These are phyloP conservation scores for Sarocladium kiliense DNA, from an alignment of 2,329 filamentous ascomycete species.

Conservation along the genomic window DNA sequence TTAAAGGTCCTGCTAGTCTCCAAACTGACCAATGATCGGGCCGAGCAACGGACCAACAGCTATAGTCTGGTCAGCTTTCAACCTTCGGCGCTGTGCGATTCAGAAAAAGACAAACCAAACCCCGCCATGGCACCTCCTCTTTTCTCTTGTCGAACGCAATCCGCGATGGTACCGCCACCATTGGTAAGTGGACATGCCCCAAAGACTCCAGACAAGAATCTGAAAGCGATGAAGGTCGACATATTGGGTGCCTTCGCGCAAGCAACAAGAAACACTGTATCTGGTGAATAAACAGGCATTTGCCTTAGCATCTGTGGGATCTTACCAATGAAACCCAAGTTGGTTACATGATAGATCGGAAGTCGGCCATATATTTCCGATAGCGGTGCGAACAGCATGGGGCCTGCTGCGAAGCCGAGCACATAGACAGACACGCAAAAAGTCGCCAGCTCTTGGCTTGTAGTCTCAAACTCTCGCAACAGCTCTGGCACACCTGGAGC, in stretches of 20 bases:
- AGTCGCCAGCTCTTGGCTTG: constrained; percentile 46
- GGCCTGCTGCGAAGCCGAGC: constrained; percentile 56
- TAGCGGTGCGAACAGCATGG: constrained; percentile 52
- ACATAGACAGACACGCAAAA: constrained; percentile 66
- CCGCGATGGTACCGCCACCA: constrained; percentile 61
- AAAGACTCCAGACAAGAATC: constrained; percentile 57
- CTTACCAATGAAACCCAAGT: constrained; percentile 36
- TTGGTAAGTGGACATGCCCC: constrained; percentile 59
- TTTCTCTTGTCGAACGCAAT: constrained; percentile 54
- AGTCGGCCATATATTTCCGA: constrained; percentile 55
- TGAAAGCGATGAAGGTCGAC: constrained; percentile 50
- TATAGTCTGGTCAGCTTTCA: neutral
- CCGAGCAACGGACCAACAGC: constrained; percentile 39
- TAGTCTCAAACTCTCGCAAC: constrained; percentile 54
- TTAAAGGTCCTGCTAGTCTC: neutral
- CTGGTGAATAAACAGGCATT: neutral
- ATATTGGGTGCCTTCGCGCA: constrained; percentile 47
- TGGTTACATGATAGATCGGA: constrained; percentile 43
- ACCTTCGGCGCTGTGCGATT: neutral
- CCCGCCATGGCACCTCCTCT: constrained; percentile 52
- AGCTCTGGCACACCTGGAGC: constrained; percentile 61
- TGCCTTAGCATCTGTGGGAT: neutral
- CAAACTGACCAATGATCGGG: constrained; percentile 33
- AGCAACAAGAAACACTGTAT: constrained; percentile 37
- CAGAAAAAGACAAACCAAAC: constrained; percentile 21